Evolutionary conservation across 192 early-diverging fungal species (phyloP), one percentile per base, ranked within the genome.

Genomic region (Umbelopsis ramanniana): DNA sequence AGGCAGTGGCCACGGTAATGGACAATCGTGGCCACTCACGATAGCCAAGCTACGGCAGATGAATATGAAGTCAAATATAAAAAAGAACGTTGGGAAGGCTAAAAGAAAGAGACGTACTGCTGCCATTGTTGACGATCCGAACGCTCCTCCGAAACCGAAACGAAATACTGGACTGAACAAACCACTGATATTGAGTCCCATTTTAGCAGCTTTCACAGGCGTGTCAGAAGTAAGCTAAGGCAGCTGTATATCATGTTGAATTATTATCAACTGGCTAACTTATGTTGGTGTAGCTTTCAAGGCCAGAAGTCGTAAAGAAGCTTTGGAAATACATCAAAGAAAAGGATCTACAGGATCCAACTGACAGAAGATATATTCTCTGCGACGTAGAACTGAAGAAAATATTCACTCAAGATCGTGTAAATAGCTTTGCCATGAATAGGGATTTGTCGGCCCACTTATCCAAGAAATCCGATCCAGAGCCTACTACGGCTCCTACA

Each of bases 401-500:
- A 0, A 68, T 90, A 10, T 89, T 90, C 76, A 74, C 74, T 21
- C 53, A 77, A 57, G 81, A 85, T 45, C 26, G 83, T 52, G 81
- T 90, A 43, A 84, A 83, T 66, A 86, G 83, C 38, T 90, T 90
- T 70, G 75, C 78, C 0, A 90, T 90, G 88, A 89, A 88, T 74
- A 86, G 81, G 52, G 77, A 86, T 71, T 70, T 90, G 23, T 77
- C 78, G 24, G 78, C 57, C n/a, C 89, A 91, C 69, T 66, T 90
- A 33, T 77, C 78, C 43, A 86, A 86, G 37, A 81, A 82, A 46
- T 76, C 29, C 14, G 21, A 55, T 8, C 38, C 50, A 54, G 23
- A 46, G 38, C 47, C 63, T 38, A 52, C 3, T 2, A 14, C 33
- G 15, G 19, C 57, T n/a, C 14, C 57, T 6, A 37, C 57, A 29